Percentiles rank a stretch among this genome's conserved stretches.
Evolutionary conservation across 345 rosid species (phyloP).

Genomic region (Noccaea bulbosa): DNA sequence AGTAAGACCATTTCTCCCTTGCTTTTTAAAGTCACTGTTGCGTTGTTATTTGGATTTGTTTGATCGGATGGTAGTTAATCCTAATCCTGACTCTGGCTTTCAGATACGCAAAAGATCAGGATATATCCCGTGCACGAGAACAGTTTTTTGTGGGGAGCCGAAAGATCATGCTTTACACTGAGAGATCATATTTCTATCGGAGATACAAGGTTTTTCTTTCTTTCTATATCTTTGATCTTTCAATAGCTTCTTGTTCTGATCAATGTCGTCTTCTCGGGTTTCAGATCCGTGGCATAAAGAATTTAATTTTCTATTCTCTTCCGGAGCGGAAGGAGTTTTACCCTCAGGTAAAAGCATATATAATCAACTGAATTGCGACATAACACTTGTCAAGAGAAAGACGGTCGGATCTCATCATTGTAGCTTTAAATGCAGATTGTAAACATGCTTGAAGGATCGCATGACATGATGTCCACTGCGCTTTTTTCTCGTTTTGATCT

Average conservation of each 20-base stretch:
- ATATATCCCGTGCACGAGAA: constrained; percentile 77
- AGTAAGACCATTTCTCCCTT: constrained; percentile 55
- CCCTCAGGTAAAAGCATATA: constrained; percentile 64
- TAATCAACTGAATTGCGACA: constrained; percentile 2
- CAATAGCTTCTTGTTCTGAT: background rate
- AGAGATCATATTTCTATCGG: constrained; percentile 82
- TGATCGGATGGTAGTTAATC: constrained; percentile 13
- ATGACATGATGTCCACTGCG: constrained; percentile 71
- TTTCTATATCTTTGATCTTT: constrained; percentile 1
- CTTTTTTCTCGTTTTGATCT: constrained; percentile 75
- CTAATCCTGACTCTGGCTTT: constrained; percentile 11
- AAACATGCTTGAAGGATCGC: constrained; percentile 81
- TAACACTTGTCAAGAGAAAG: constrained; percentile 7
- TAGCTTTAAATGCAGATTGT: constrained; percentile 61
- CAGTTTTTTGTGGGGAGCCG: constrained; percentile 70
- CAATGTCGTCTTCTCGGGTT: constrained; percentile 23
- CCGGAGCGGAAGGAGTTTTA: constrained; percentile 95
- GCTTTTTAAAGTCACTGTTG: background rate
- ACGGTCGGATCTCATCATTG: constrained; percentile 12
- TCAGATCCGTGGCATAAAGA: constrained; percentile 88
- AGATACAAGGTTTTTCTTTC: constrained; percentile 71
- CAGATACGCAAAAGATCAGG: constrained; percentile 74
- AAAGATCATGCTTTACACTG: constrained; percentile 89
- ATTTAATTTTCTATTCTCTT: constrained; percentile 81
- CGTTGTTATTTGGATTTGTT: constrained; percentile 17